These are phyloP conservation scores for Aspergillus sclerotioniger DNA, from an alignment of 495 filamentous ascomycete genomes.

Conservation along the genomic window DNA sequence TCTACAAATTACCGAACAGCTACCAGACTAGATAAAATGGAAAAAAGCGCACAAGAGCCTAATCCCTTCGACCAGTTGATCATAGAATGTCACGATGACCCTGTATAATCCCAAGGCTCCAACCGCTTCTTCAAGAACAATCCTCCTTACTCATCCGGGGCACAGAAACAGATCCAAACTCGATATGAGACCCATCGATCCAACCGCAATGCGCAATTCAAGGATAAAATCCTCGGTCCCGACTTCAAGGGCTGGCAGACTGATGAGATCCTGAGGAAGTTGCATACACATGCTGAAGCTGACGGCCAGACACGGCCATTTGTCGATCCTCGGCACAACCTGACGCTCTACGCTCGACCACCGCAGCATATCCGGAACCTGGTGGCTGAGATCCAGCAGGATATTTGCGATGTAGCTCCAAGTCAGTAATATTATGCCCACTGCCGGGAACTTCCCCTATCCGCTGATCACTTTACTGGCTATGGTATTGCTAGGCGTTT, in stretches of 20 bases:
- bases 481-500: conserved; percentile 56
- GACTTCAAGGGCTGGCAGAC: conserved; percentile 70
- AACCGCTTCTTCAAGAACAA: conserved; percentile 1
- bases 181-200: conserved; percentile 71
- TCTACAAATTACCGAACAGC: not conserved
- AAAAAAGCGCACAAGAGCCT: conserved; percentile 13
- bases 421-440: conserved; percentile 49
- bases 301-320: conserved; percentile 39
- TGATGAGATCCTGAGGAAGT: conserved; percentile 69
- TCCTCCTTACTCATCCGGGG: not conserved
- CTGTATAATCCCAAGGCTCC: conserved; percentile 40
- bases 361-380: conserved; percentile 65
- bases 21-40: not conserved
- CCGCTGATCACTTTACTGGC: not conserved
- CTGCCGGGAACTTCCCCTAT: not conserved
- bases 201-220: conserved; percentile 69
- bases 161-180: conserved; percentile 65
- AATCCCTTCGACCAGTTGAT: conserved; percentile 83
- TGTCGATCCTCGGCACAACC: conserved; percentile 71
- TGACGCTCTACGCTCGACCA: conserved; percentile 86
- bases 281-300: conserved; percentile 34
- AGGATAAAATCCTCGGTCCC: conserved; percentile 59
- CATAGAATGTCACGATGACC: conserved; percentile 53
- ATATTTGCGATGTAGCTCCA: conserved; percentile 59
- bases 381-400: conserved; percentile 63